Percentiles rank a stretch among this genome's conserved stretches.
These are phyloP conservation scores for Sporisorium sorghi DNA, from an alignment of 1,284 basidiomycete genomes.

Conservation along the genomic window DNA sequence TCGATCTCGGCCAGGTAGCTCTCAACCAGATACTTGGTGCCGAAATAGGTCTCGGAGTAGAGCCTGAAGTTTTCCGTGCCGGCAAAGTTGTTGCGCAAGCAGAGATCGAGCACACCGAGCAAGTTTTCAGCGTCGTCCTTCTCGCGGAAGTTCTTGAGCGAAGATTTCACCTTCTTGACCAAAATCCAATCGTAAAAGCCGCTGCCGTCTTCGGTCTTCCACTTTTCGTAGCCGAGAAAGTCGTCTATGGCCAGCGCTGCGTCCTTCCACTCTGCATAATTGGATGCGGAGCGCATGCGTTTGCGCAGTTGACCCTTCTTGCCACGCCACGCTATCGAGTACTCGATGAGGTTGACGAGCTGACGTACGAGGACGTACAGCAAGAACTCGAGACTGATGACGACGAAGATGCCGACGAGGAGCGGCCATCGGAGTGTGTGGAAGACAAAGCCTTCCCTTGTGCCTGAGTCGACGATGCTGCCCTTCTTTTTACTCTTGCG, in stretches of 20 bases:
- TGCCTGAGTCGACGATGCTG: slow-evolving; percentile 49
- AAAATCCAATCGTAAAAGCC: slow-evolving; percentile 68
- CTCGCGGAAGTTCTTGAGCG: slow-evolving; percentile 77
- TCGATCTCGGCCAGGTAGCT: slow-evolving; percentile 62
- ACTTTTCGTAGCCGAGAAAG: slow-evolving; percentile 58
- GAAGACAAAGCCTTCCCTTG: slow-evolving; percentile 64
- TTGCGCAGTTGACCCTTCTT: slow-evolving; percentile 82
- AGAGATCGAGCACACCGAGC: slow-evolving; percentile 91
- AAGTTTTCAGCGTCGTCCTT: slow-evolving; percentile 77
- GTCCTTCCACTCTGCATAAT: slow-evolving; percentile 83
- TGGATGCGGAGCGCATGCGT: slow-evolving; percentile 79
- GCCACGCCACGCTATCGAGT: slow-evolving; percentile 78
- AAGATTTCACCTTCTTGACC: slow-evolving; percentile 63
- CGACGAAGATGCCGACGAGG: slow-evolving; percentile 80
- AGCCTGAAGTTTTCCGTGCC: slow-evolving; percentile 89
- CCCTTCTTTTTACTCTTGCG: slow-evolving; percentile 31
- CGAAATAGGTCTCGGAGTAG: slow-evolving; percentile 82
- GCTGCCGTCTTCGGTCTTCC: slow-evolving; percentile 63
- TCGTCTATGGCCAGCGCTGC: slow-evolving; percentile 83
- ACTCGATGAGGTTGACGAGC: slow-evolving; percentile 74
- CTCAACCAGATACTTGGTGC: slow-evolving; percentile 65
- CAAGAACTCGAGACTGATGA: slow-evolving; percentile 87
- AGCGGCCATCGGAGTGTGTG: slow-evolving; percentile 63
- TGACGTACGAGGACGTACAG: slow-evolving; percentile 86
- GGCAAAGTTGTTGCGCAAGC: slow-evolving; percentile 92